A percentile compares a stretch with the other conserved stretches of the same genome.
These are phyloP conservation scores for Knoxdaviesia proteae DNA, from an alignment of 2,329 filamentous ascomycete species.

Conservation along the genomic window DNA sequence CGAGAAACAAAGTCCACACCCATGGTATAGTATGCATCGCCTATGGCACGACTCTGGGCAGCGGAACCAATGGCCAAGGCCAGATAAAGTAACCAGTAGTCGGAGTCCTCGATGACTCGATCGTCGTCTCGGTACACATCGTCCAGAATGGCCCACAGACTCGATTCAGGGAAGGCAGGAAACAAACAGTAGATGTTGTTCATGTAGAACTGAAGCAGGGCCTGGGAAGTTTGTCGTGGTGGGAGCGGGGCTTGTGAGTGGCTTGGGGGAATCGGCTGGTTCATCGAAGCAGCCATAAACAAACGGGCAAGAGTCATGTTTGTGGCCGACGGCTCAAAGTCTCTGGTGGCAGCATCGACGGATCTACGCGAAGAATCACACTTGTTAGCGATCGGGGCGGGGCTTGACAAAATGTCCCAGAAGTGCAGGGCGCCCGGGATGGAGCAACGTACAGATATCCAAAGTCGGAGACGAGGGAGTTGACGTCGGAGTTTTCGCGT, in stretches of 20 bases:
- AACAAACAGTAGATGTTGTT: constrained; percentile 61
- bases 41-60: constrained; percentile 47
- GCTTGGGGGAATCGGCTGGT: constrained; percentile 41
- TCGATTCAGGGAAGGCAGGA: constrained; percentile 65
- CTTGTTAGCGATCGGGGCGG: neutral
- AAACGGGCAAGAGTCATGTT: constrained; percentile 87
- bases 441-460: constrained; percentile 50
- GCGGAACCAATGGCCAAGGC: constrained; percentile 67
- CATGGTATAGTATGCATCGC: constrained; percentile 39
- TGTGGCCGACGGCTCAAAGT: constrained; percentile 73
- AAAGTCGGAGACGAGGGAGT: constrained; percentile 83
- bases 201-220: constrained; percentile 66
- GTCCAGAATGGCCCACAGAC: constrained; percentile 58
- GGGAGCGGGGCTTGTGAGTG: constrained; percentile 44
- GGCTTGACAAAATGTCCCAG: neutral
- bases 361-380: constrained; percentile 31
- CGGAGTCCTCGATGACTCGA: constrained; percentile 41
- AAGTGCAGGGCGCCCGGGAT: neutral
- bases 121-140: constrained; percentile 56
- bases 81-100: constrained; percentile 77
- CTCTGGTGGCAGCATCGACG: constrained; percentile 82
- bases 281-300: constrained; percentile 62
- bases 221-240: constrained; percentile 43
- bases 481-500: constrained; percentile 67
- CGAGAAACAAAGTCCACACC: constrained; percentile 35